Evolutionary conservation across 331 rosid genomes (phyloP), one percentile per base, ranked within the genome.

Genomic region (Cucumis variabilis): DNA sequence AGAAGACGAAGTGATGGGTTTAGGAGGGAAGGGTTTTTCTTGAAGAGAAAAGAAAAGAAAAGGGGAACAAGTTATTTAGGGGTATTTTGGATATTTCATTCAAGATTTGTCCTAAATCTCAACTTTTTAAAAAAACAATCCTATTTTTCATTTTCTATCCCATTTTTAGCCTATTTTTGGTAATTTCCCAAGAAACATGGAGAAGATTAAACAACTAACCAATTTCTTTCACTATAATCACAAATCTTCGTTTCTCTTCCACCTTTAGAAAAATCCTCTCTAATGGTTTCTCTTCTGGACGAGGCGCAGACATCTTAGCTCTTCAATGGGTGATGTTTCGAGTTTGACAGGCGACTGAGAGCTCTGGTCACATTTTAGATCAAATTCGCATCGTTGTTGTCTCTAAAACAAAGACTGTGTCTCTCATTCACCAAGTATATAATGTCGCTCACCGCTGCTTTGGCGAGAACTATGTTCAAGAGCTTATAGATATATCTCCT

Each of bases 321-420:
- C 92, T 95, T 88, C 94, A 96, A 27, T 94, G 98, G 37, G 98
- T 95, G 9, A 86, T 92, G 92, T 84, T 68, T 13, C 94, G 96
- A 6, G 98, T 90, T 86, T 92, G 96, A 69, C 92, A 91, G 83
- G 99, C 96, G 51, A 96, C 96, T 4, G 96, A 91, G 90, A 87
- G 93, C 82, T 87, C 96, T 67, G 91, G 95, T 13, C 89, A 89
- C 76, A 71, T 11, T 79, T 78, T 90, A 17, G 93, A 92, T 4
- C 88, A 83, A 65, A 87, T 94, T 41, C 91, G 95, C 55, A 94
- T 93, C 16, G 96, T 96, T 14, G 99, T 96, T 2, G 97, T 94
- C 12, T 96, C 99, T 8, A 96, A 96, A 89, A 96, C 98, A 69
- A 96, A 96, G 82, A 96, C 97, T 50, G 58, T 90, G 33, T 90